These are phyloP conservation scores for Malus sieversii DNA, from an alignment of 306 rosid species.

Conservation along the genomic window DNA sequence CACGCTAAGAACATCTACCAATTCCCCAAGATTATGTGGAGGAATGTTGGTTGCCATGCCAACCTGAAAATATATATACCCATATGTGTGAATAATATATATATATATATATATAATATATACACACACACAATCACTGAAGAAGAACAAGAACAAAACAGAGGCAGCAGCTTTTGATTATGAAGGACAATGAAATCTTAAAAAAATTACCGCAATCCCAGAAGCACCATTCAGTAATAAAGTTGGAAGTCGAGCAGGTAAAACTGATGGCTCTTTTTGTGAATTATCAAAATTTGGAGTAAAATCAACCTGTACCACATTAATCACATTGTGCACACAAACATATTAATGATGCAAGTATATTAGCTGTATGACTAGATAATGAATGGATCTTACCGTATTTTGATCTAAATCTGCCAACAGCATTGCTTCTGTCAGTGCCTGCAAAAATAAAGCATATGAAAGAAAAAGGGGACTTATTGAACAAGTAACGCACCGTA, in stretches of 20 bases:
- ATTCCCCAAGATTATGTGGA: slow-evolving; percentile 80
- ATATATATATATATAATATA: too few species aligned
- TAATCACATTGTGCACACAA: slow-evolving; percentile 8
- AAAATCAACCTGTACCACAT: slow-evolving; percentile 71
- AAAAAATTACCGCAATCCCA: slow-evolving; percentile 81
- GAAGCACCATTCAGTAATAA: slow-evolving; percentile 91
- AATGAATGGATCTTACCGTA: slow-evolving; percentile 53
- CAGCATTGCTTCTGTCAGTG: slow-evolving; percentile 78
- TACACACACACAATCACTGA: neutral
- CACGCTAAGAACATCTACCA: slow-evolving; percentile 60
- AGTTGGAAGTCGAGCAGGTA: slow-evolving; percentile 93
- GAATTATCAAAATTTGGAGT: slow-evolving; percentile 89
- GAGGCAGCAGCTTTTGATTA: slow-evolving; percentile 1
- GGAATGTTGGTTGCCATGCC: slow-evolving; percentile 99
- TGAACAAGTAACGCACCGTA: neutral
- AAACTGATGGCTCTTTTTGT: slow-evolving; percentile 83
- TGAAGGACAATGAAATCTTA: neutral
- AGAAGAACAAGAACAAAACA: slow-evolving; percentile 1
- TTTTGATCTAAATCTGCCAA: slow-evolving; percentile 76
- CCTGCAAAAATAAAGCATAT: slow-evolving; percentile 49
- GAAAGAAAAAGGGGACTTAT: neutral
- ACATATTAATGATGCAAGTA: slow-evolving; percentile 1
- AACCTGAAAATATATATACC: slow-evolving; percentile 45
- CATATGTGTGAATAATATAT: slow-evolving; percentile 4
- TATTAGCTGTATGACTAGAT: slow-evolving; percentile 12